Base-by-base conservation (phyloP, 805 yeast species). In the Metschnikowia drakensbergensis region DNA sequence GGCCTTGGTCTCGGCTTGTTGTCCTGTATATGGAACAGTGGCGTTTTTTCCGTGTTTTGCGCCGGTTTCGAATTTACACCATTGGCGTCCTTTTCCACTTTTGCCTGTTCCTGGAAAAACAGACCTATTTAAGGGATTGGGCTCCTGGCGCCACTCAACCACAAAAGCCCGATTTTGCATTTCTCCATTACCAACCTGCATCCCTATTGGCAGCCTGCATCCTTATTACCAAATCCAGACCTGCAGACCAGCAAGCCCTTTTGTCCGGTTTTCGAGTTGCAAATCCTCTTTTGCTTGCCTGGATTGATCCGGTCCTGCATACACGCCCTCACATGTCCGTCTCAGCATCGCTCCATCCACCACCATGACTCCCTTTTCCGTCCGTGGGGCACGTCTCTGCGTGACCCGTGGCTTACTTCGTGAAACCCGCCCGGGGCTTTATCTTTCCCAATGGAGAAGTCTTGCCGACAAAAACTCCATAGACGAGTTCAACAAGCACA, bases 401-500 rank as follows among this genome's bases (percentile, higher is more conserved):
- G 11, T 17, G 23, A 11, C 30, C 29, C 29, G 23, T n/a, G 29
- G 27, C 5, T 30, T 9, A 10, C 11, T 37, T 10, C 11, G 2
- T 7, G 29, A 22, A 37, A 11, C 4, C n/a, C 23, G 27, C 23
- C 30, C 28, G 11, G 9, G 29, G 6, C 6, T 37, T 26, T 17
- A 5, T 1, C 22, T 33, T 23, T n/a, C 11, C 11, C 32, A 33
- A 13, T 38, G 13, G 32, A 38, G 48, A 35, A 8, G 38, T 17
- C 28, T 35, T 10, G 39, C 52, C 13, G 41, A 52, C 17, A 48
- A 48, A 34, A 37, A 47, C 23, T 53, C 58, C 37, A 67, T 72
- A 37, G 75, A 72, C 4, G 68, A 67, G 17, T 71, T 71, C 62
- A 71, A 72, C 54, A 68, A 65, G 50, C 54, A 55, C 29, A 69